A percentile compares a stretch with the other conserved stretches of the same genome.
phyloP scores from a whole-genome alignment of 768 basidiomycete species.

The Calocybe gangraenosa region DNA sequence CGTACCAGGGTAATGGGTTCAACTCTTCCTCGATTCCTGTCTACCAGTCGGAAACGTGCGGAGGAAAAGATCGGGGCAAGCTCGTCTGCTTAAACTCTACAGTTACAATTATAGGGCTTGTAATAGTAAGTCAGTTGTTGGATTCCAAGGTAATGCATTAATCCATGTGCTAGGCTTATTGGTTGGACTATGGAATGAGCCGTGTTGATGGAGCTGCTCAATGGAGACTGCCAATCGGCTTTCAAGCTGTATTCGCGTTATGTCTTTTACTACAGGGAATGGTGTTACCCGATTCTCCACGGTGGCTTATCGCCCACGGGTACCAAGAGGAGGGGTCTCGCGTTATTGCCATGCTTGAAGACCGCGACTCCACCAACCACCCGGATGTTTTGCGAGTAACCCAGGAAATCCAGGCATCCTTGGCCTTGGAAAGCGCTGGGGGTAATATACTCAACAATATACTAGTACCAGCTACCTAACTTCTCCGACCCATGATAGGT shows the following conservation, averaged over 20 bases:
- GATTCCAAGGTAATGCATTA: neutral
- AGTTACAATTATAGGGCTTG: slow-evolving; percentile 34
- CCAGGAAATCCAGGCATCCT: slow-evolving; percentile 32
- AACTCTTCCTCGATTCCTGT: slow-evolving; percentile 38
- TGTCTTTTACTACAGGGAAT: slow-evolving; percentile 29
- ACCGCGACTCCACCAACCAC: slow-evolving; percentile 24
- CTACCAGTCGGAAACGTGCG: slow-evolving; percentile 36
- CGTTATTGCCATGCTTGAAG: slow-evolving; percentile 32
- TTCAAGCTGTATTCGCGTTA: slow-evolving; percentile 35
- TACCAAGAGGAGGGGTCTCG: slow-evolving; percentile 28
- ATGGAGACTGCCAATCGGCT: slow-evolving; percentile 27
- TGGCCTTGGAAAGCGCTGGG: slow-evolving; percentile 33
- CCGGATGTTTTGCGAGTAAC: slow-evolving; percentile 28
- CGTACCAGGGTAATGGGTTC: slow-evolving; percentile 32
- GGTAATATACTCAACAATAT: slow-evolving; percentile 15
- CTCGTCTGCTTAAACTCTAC: slow-evolving; percentile 34
- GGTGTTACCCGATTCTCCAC: slow-evolving; percentile 34
- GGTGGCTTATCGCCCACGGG: slow-evolving; percentile 37
- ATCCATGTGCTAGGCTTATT: slow-evolving; percentile 25
- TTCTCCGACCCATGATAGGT: slow-evolving; percentile 13
- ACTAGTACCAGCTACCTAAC: neutral
- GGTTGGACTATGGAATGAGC: slow-evolving; percentile 38
- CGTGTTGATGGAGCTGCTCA: slow-evolving; percentile 26
- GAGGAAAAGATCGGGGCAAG: slow-evolving; percentile 29
- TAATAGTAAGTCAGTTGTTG: slow-evolving; percentile 24